These are phyloP conservation scores for Crepidotus variabilis DNA, from an alignment of 768 basidiomycete genomes.

Conservation along the genomic window DNA sequence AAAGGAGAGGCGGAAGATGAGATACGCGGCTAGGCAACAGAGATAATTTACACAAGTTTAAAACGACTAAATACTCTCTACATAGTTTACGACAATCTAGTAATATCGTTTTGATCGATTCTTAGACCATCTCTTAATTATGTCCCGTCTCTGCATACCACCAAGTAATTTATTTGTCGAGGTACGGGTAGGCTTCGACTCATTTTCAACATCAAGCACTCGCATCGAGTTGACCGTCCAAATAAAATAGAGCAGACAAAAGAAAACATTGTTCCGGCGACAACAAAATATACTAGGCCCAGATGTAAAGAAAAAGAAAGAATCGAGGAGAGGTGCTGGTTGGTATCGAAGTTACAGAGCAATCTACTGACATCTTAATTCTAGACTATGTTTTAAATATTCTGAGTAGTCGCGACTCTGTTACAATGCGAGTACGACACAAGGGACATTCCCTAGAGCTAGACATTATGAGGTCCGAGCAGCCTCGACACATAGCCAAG, in stretches of 20 bases:
- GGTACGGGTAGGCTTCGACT: too few species aligned
- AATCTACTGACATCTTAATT: not conserved
- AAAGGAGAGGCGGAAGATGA: constrained; percentile 34
- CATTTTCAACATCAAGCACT: too few species aligned
- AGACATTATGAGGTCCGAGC: constrained; percentile 76
- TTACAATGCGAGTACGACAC: constrained; percentile 85
- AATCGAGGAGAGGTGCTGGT: too few species aligned
- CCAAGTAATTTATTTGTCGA: too few species aligned
- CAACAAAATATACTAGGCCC: too few species aligned
- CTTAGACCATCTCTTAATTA: too few species aligned
- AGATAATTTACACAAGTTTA: not conserved
- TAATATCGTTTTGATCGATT: not conserved
- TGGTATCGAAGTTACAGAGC: not conserved
- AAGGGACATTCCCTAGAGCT: constrained; percentile 86
- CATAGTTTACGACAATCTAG: not conserved
- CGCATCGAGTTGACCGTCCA: too few species aligned
- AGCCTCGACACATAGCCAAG: constrained; percentile 71
- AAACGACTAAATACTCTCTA: not conserved
- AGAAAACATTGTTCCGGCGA: too few species aligned
- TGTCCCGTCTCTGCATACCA: too few species aligned
- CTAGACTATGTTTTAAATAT: constrained; percentile 58
- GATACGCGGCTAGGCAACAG: constrained; percentile 23
- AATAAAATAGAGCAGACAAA: too few species aligned
- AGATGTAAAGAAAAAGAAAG: too few species aligned
- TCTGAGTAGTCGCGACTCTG: constrained; percentile 72